These are phyloP conservation scores for Agaricales sp. DNA, from an alignment of 1,284 basidiomycete genomes.

Conservation along the genomic window DNA sequence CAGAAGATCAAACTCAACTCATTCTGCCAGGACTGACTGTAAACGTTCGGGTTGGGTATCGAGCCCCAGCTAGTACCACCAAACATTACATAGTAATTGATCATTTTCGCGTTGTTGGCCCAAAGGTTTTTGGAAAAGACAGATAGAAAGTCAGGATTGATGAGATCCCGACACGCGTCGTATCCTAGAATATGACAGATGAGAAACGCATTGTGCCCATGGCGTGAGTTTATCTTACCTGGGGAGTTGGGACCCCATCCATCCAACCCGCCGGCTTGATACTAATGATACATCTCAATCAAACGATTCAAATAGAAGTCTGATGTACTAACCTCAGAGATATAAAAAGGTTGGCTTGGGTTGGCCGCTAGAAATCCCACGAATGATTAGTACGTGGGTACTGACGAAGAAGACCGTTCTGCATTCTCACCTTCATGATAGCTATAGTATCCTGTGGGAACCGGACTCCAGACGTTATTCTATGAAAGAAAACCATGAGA, in stretches of 20 bases:
- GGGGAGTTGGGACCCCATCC: slow-evolving; percentile 62
- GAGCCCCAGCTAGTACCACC: slow-evolving; percentile 79
- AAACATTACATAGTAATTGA: slow-evolving; percentile 74
- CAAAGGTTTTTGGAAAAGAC: slow-evolving; percentile 69
- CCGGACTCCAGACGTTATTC: slow-evolving; percentile 51
- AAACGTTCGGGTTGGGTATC: slow-evolving; percentile 55
- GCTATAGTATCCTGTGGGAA: slow-evolving; percentile 43
- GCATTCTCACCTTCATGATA: too few relatives aligned
- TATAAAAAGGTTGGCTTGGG: slow-evolving; percentile 52
- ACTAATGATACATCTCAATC: slow-evolving; percentile 26
- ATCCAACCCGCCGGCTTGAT: slow-evolving; percentile 68
- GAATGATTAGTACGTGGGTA: too few relatives aligned
- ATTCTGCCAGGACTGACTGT: too few relatives aligned
- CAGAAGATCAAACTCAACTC: too few relatives aligned
- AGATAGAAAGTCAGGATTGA: slow-evolving; percentile 62
- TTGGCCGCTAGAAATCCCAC: slow-evolving; percentile 36
- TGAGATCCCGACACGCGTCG: slow-evolving; percentile 4
- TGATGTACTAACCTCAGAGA: slow-evolving; percentile 42
- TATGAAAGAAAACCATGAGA: too few relatives aligned
- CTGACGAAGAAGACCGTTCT: too few relatives aligned
- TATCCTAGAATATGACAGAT: too few relatives aligned
- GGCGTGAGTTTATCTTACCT: too few relatives aligned
- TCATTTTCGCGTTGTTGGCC: slow-evolving; percentile 67
- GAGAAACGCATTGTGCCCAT: too few relatives aligned
- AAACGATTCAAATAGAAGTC: not conserved